Conservation (phyloP, 495 filamentous ascomycete genomes). For the Daldinia concentrica region DNA sequence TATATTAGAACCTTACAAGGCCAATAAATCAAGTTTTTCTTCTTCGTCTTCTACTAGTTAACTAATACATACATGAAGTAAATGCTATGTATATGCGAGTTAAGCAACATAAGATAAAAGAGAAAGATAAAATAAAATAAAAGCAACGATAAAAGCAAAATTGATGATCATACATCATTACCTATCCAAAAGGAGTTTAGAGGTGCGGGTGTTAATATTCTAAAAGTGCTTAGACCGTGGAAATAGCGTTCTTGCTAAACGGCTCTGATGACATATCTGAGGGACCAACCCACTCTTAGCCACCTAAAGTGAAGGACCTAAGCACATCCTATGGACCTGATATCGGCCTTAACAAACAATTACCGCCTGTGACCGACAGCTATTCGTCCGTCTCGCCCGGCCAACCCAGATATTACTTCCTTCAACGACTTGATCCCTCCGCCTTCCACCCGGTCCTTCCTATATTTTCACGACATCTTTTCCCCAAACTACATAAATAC, state of each 20-base stretch:
- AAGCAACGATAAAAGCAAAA: background rate
- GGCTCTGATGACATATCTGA: background rate
- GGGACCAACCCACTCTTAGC: conserved; percentile 2
- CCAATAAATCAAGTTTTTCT: background rate
- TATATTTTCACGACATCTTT: conserved; percentile 11
- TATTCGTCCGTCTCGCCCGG: conserved; percentile 32
- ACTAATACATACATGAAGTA: too few species aligned
- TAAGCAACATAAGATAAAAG: too few species aligned
- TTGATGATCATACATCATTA: conserved; percentile 1
- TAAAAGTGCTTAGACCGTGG: conserved; percentile 1
- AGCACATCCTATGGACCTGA: background rate
- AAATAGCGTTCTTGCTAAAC: background rate
- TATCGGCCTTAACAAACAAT: conserved; percentile 37
- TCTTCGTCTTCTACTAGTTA: background rate
- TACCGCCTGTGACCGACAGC: conserved; percentile 12
- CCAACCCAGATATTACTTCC: conserved; percentile 2
- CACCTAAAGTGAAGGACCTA: background rate
- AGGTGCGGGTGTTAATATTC: conserved; percentile 1
- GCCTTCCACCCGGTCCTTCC: conserved; percentile 17
- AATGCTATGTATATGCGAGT: too few species aligned
- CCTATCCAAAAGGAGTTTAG: conserved; percentile 33
- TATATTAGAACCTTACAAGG: background rate
- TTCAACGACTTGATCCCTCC: conserved; percentile 25
- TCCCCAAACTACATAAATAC: background rate
- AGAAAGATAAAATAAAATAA: background rate